phyloP scores from a whole-genome alignment of 306 rosid genomes.

The Sesbania bispinosa region DNA sequence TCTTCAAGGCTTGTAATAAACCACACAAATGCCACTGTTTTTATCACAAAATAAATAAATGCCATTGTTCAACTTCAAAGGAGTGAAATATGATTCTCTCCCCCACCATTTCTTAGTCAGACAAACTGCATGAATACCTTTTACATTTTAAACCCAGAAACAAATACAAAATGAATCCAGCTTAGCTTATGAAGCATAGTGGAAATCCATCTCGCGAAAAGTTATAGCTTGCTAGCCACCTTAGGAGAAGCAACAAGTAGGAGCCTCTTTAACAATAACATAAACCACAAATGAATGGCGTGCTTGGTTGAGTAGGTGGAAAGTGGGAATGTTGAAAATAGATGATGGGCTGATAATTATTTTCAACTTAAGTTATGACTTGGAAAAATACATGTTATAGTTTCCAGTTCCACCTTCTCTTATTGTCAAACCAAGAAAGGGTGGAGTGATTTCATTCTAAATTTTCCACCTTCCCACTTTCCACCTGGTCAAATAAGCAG shows the following conservation, averaged over 20 bases:
- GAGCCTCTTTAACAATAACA: neutral
- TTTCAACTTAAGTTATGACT: slow-evolving; percentile 25
- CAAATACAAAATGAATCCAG: neutral
- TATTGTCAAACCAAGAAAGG: slow-evolving; percentile 19
- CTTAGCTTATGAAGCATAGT: neutral
- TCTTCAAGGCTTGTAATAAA: neutral
- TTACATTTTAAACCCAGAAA: neutral
- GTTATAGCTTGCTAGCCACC: slow-evolving; percentile 10
- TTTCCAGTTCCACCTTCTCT: slow-evolving; percentile 6
- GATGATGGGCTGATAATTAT: neutral
- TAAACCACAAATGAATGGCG: neutral
- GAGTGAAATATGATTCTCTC: neutral
- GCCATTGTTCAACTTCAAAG: slow-evolving; percentile 1
- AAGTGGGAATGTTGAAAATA: slow-evolving; percentile 11
- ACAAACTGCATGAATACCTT: neutral
- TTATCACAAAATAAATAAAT: neutral
- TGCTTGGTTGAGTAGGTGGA: slow-evolving; percentile 1
- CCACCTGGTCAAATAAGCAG: slow-evolving; percentile 23
- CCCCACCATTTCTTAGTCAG: neutral
- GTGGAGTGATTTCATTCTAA: neutral
- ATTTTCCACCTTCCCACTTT: slow-evolving; percentile 3
- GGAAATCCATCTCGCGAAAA: neutral
- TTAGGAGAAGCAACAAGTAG: neutral
- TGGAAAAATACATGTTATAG: neutral
- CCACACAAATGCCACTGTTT: neutral